A percentile compares a stretch with the other conserved stretches of the same genome.
Evolutionary conservation across 2,329 filamentous ascomycete genomes (phyloP).

Genomic region (Myriosclerotinia curreyana): DNA sequence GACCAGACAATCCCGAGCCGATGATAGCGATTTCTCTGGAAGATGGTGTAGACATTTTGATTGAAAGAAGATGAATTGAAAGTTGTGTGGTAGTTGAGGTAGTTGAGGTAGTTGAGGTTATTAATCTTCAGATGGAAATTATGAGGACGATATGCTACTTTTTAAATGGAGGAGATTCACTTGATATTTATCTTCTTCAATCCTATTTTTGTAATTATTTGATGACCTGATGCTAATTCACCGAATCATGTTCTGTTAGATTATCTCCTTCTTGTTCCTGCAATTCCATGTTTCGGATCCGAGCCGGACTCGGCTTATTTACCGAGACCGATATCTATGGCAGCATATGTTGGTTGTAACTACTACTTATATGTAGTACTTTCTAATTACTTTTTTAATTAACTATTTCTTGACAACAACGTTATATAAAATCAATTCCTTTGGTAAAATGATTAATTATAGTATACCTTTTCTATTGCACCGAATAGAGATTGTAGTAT

Average conservation of each 20-base stretch:
- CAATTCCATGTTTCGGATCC: no score
- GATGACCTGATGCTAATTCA: background rate
- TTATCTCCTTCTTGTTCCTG: background rate
- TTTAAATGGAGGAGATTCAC: slow-evolving; percentile 7
- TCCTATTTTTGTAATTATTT: background rate
- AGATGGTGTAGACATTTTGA: slow-evolving; percentile 7
- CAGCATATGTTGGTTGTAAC: no score
- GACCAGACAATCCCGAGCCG: slow-evolving; percentile 50
- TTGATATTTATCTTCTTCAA: slow-evolving; percentile 11
- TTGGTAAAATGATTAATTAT: no score
- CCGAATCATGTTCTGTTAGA: background rate
- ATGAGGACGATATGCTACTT: background rate
- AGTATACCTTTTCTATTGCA: no score
- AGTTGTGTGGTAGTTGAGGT: background rate
- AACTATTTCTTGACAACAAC: no score
- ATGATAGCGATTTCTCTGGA: slow-evolving; percentile 43
- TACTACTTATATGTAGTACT: no score
- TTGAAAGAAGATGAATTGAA: background rate
- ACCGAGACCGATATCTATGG: no score
- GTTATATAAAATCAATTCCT: no score
- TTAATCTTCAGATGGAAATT: background rate
- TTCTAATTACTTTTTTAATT: no score
- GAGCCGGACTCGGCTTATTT: no score
- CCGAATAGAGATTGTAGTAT: no score
- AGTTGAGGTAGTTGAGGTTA: background rate